phyloP scores from a whole-genome alignment of 306 rosid species.

The Vigna mungo region DNA sequence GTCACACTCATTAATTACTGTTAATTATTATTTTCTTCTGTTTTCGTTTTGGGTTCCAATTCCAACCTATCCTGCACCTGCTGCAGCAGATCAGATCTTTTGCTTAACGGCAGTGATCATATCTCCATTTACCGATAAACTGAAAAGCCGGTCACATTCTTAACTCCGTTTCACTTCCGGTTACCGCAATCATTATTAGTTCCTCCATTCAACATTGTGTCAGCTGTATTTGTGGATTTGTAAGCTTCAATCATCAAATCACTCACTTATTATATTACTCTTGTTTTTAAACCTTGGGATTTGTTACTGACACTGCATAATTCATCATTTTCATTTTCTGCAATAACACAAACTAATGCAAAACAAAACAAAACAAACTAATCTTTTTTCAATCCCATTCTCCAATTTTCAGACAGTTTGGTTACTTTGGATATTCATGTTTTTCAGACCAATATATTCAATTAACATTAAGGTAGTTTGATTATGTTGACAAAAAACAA shows the following conservation, averaged over 20 bases:
- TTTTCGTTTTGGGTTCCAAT: constrained; percentile 24
- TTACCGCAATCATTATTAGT: constrained; percentile 18
- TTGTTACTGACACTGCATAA: constrained; percentile 1
- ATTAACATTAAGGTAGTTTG: no score
- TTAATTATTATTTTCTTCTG: not conserved
- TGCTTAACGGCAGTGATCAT: constrained; percentile 50
- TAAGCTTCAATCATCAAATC: constrained; percentile 4
- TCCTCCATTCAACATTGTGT: not conserved
- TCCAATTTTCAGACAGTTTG: not conserved
- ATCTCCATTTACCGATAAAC: constrained; percentile 55
- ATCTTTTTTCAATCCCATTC: not conserved
- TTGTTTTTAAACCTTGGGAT: constrained; percentile 8
- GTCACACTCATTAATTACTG: not conserved
- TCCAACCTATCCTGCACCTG: not conserved
- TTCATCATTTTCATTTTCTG: not conserved
- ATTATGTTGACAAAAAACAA: no score
- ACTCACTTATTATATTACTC: not conserved
- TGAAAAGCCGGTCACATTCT: constrained; percentile 46
- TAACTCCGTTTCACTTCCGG: not conserved
- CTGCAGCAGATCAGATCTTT: constrained; percentile 52
- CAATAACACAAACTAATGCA: no score
- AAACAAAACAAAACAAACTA: not conserved
- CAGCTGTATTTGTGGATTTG: constrained; percentile 2
- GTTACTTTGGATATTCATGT: no score
- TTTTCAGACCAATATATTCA: no score